phyloP scores from a whole-genome alignment of 495 filamentous ascomycete genomes.

The Glonium stellatum region DNA sequence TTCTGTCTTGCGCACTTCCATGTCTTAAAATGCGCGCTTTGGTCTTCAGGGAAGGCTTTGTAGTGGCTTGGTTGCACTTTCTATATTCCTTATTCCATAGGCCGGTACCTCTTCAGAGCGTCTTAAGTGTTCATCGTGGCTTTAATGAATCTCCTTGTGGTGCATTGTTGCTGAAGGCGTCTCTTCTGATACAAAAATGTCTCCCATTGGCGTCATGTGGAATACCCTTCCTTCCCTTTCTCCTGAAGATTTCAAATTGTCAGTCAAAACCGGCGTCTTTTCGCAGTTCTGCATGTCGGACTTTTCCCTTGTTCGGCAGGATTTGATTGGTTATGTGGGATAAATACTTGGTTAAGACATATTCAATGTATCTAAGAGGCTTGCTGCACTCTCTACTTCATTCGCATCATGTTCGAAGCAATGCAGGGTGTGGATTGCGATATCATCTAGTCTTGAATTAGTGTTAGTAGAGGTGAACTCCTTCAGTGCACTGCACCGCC shows the following conservation, averaged over 20 bases:
- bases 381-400: neutral
- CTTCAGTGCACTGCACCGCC: no score
- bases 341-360: neutral
- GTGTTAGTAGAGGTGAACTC: neutral
- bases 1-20: conserved; percentile 2
- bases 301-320: neutral
- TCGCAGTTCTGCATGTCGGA: neutral
- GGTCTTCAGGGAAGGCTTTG: neutral
- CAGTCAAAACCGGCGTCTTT: neutral
- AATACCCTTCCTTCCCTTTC: conserved; percentile 12
- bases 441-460: neutral
- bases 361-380: neutral
- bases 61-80: neutral
- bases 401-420: neutral
- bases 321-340: neutral
- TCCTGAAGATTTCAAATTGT: conserved; percentile 1
- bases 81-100: conserved; percentile 3
- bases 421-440: neutral
- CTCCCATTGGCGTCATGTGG: conserved; percentile 17
- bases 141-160: conserved; percentile 18
- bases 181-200: conserved; percentile 3
- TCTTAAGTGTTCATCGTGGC: conserved; percentile 9
- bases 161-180: conserved; percentile 2
- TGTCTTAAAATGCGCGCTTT: neutral
- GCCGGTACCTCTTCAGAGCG: neutral